These are phyloP conservation scores for Suillus clintonianus DNA, from an alignment of 768 basidiomycete species.

Conservation along the genomic window DNA sequence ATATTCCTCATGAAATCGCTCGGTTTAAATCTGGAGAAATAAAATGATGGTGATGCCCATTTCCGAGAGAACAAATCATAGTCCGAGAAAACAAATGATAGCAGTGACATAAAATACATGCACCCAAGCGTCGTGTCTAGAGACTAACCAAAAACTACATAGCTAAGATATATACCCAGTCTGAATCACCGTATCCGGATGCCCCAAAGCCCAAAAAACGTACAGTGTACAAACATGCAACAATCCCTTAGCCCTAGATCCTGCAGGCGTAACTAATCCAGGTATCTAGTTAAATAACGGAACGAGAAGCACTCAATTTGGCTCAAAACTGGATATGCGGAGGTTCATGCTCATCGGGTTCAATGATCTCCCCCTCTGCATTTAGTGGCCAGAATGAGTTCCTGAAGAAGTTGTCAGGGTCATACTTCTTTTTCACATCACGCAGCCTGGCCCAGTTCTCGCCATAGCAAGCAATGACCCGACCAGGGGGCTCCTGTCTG, in stretches of 20 bases:
- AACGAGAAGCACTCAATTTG: neutral
- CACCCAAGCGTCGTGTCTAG: neutral
- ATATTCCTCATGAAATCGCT: neutral
- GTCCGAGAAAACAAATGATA: neutral
- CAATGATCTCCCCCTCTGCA: constrained; percentile 53
- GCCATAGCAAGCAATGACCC: constrained; percentile 70
- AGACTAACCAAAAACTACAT: neutral
- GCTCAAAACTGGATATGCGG: constrained; percentile 27
- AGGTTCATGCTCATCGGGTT: constrained; percentile 64
- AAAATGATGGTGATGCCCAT: neutral
- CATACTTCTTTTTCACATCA: constrained; percentile 73
- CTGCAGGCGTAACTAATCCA: neutral
- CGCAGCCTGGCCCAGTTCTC: constrained; percentile 72
- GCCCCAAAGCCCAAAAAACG: neutral
- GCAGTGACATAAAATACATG: neutral
- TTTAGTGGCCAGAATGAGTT: constrained; percentile 83
- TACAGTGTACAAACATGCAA: neutral
- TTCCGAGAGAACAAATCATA: neutral
- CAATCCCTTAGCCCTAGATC: neutral
- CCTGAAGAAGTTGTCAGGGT: constrained; percentile 74
- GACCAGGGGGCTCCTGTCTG: constrained; percentile 62
- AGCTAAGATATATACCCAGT: neutral
- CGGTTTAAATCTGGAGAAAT: neutral
- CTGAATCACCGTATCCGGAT: neutral
- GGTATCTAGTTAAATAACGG: neutral